Evolutionary conservation across 768 basidiomycete genomes (phyloP).

Genomic region (Macrolepiota dolichaula): DNA sequence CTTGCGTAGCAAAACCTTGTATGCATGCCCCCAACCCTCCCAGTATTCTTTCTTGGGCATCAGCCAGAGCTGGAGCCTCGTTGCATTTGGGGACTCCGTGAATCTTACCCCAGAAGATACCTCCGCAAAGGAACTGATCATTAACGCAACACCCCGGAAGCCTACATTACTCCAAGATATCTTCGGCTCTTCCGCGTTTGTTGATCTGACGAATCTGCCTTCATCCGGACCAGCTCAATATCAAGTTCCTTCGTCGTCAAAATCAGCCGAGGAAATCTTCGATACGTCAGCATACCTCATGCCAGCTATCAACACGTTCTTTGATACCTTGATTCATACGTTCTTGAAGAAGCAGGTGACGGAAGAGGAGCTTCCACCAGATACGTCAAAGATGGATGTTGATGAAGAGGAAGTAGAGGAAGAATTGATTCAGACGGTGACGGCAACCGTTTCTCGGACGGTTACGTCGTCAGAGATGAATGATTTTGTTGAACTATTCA

Average conservation of each 20-base stretch:
- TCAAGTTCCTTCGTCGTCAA: neutral
- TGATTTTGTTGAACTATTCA: conserved; percentile 11
- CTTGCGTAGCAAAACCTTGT: conserved; percentile 47
- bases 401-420: conserved; percentile 44
- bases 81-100: conserved; percentile 62
- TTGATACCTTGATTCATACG: conserved; percentile 48
- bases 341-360: conserved; percentile 27
- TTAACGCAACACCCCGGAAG: conserved; percentile 22
- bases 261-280: conserved; percentile 39
- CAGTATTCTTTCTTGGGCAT: conserved; percentile 46
- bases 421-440: conserved; percentile 26
- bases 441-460: neutral
- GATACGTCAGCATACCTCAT: conserved; percentile 72
- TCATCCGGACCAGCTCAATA: neutral
- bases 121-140: conserved; percentile 33
- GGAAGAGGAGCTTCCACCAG: conserved; percentile 12
- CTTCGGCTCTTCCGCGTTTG: conserved; percentile 78
- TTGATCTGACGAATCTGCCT: conserved; percentile 19
- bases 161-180: conserved; percentile 86
- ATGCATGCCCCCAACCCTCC: conserved; percentile 17
- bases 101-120: conserved; percentile 41
- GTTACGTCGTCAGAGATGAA: conserved; percentile 7
- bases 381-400: conserved; percentile 15
- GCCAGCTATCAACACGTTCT: conserved; percentile 71
- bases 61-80: conserved; percentile 60